Base-by-base conservation (phyloP, 345 rosid species). In the Camelina laxa region DNA sequence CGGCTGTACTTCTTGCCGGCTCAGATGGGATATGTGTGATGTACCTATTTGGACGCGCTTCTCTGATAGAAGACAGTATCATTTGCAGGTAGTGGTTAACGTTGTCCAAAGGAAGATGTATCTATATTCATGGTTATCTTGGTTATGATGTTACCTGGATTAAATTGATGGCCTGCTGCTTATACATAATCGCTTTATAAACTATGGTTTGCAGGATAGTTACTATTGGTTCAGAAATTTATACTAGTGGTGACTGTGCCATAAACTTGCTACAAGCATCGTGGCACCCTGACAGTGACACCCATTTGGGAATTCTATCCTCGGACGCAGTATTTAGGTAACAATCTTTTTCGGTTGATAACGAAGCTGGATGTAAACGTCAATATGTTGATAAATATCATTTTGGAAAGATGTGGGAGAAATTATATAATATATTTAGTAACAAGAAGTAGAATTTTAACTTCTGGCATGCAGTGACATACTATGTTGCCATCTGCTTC, bases 261-360 rank as follows among this genome's bases (percentile, higher is more conserved):
- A 82, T 85, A 73, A 82, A 84, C 64, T 79, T 74, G 22, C 85
- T 89, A 30, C 88, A 84, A 85, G 89, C 82, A 61, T 84, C 73
- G 5, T 91, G 99, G 99, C 98, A 96, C 70, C 98, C 92, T 41
- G 89, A 79, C 71, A 92, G 97, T 70, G 88, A 86, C 49, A 80
- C 83, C 24, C 97, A 92, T 88, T 59, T 96, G 76, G 98, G 96
- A 59, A 66, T 95, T 70, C 90, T 95, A 65, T 95, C 99, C 65
- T 91, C 96, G 1, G 99, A 96, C 73, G 88, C 96, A n/a, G 96
- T 89, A 84, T 91, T 96, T 85, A 91, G 99, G 99, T 92, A 85
- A 63, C 33, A 5, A 41, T 54, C 36, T 59, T 27, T 27, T 38
- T 45, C 12, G 62, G 69, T 60, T 71, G 22, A 41, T 49, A 48